Base-by-base conservation (phyloP, 495 filamentous ascomycete species). In the Penicillium silybi region DNA sequence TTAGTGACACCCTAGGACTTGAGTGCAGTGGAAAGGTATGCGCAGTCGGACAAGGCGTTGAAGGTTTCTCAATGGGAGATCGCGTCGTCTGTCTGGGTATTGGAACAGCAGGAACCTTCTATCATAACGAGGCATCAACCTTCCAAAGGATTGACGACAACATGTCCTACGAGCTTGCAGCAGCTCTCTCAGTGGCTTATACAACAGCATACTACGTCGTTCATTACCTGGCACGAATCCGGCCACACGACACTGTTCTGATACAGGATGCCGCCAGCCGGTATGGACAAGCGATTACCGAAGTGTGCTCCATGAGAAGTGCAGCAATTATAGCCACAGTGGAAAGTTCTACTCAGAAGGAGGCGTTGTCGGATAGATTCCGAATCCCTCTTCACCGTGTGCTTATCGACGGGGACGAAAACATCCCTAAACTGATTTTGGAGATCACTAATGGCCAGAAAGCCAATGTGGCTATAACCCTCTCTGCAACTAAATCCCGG, bases 11-110 rank as follows among this genome's bases (percentile, higher is more conserved):
- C 0, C 42, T 79, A 1, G 79, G 78, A 0, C 53, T 59, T 16
- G 73, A 76, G 54, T 72, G 71, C 41, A 63, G 65, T 35, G 80
- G 79, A 15, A 44, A 76, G 6, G 65, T 83, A 6, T 65, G 64
- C 16, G 40, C 52, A 1, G 58, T 67, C 6, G 64, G 64, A 2
- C 10, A 46, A 4, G 52, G 34, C 0, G 69, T 77, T 5, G 49
- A 56, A 13, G 32, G 41, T 7, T 53, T 77, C 16, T 51, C 63
- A 13, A 46, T 67, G 4, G 80, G 80, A 4, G 71, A 83, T 35
- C 70, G 80, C 0, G 80, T 82, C 6, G 65, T 60, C 2, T 60
- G 69, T 29, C 51, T 72, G 27, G 57, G 56, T 9, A 52, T 54
- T 2, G 65, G 62, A 4, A 59, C 55, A 3, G 51, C 57, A 8